Evolutionary conservation across 495 filamentous ascomycete species (phyloP), one percentile per base, ranked within the genome.

Genomic region (Penicillium fimorum): DNA sequence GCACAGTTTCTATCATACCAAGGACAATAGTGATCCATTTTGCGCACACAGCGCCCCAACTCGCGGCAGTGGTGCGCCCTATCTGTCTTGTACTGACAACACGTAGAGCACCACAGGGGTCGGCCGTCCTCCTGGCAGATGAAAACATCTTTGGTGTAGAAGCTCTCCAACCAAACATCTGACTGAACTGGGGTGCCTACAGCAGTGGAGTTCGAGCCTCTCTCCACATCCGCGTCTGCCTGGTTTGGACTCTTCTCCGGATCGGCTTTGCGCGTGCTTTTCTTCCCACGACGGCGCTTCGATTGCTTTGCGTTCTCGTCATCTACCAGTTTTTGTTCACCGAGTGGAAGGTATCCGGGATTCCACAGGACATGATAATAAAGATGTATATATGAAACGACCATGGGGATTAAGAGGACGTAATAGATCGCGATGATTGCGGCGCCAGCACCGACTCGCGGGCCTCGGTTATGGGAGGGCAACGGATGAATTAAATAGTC

Each of bases 11-110:
- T 12, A 29, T 42, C 50, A 20, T 75, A 86, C 86, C 92, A 97
- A 1, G 92, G 92, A 69, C 92, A 97, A 62, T 90, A 96, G 68
- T 97, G 92, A 61, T 97, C 92, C 88, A 96, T 93, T 62, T 90
- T 93, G 30, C 77, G 75, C 29, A 93, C 86, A 70, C 92, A 97
- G 32, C 91, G 78, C 44, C 84, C 84, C 12, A 92, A 73, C 62
- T 94, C 88, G 41, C 86, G 85, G 67, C 87, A 92, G 70, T 97
- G 92, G 60, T 96, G 92, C 3, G 87, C 79, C 27, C 92, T 78
- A 62, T 96, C 92, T 5, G 86, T 82, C 65, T 96, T 96, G 81
- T 87, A 96, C 57, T 84, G 87, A 50, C 78, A 80, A 69, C 92
- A 97, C 48, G 78, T 77, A 9, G 82, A 81, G 71, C 92, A 97